Evolutionary conservation across 768 basidiomycete species (phyloP), one percentile per base, ranked within the genome.

Genomic region (Pholiota conissans): DNA sequence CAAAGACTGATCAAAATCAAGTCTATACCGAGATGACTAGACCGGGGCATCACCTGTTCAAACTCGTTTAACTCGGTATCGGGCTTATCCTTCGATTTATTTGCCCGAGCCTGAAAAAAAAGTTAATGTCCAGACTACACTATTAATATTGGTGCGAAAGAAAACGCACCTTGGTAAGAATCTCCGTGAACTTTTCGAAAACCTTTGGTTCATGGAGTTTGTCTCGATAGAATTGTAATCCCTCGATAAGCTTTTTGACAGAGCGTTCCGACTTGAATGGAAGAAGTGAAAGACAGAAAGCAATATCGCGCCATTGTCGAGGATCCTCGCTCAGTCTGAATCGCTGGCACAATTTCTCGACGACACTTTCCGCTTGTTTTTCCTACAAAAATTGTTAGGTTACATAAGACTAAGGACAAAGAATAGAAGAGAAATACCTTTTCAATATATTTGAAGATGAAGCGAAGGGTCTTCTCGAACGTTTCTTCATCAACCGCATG

Each of bases 241-340:
- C 95, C 62, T 98, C 96, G 64, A 94, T 91, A 58, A 98, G 84
- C 70, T 95, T 97, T 83, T 97, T 98, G 65, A 98, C 85, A 0
- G 95, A 96, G 29, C 91, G 84, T 63, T 99, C 97, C 1, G 94
- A 95, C 70, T 98, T 98, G 90, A 92, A 99, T 0, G 95, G 96
- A 14, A 98, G 80, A 2, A 98, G 74, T 0, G 96, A 95, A 2
- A 99, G 76, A 69, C 96, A 99, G 74, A 88, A 98, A 1, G 95
- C 93, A 57, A 99, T 94, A 67, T 99, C 96, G 22, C 94, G 85
- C 97, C 97, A 99, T 69, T 98, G 97, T 5, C 96, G 84, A 14
- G 92, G 84, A 28, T 95, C 93, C 39, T 91, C 89, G 0, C 90
- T 86, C 3, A 93, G 77, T 22, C 90, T 83, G 86, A 98, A 98